Evolutionary conservation across 768 basidiomycete species (phyloP).

Genomic region (Suillus cothurnatus): DNA sequence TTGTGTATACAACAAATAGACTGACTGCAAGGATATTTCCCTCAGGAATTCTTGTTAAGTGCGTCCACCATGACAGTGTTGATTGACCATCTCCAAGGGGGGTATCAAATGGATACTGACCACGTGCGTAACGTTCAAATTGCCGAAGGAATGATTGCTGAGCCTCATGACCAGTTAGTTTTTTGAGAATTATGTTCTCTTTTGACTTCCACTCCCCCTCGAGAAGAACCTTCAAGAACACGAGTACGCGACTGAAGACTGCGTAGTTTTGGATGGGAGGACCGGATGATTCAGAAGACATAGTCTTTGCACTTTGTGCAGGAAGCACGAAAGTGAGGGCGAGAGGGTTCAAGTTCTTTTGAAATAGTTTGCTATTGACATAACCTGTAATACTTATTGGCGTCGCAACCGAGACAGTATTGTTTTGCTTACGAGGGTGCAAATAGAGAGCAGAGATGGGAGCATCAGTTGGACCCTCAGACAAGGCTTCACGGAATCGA

Average conservation of each 20-base stretch:
- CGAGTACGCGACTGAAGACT: not conserved
- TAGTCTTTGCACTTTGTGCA: not conserved
- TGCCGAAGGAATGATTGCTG: too few species aligned
- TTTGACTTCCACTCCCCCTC: too few species aligned
- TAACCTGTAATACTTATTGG: not conserved
- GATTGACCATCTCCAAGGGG: too few species aligned
- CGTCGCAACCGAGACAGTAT: not conserved
- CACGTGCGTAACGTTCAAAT: too few species aligned
- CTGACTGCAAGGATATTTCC: too few species aligned
- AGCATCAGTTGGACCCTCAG: not conserved
- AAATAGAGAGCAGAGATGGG: not conserved
- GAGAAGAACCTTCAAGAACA: not conserved
- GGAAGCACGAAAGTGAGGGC: not conserved
- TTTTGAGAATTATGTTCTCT: too few species aligned
- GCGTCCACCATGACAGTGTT: too few species aligned
- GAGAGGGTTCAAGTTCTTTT: not conserved
- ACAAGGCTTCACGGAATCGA: not conserved
- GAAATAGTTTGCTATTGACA: not conserved
- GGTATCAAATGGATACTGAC: too few species aligned
- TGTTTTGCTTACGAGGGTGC: not conserved
- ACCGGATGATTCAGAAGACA: not conserved
- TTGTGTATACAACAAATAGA: too few species aligned
- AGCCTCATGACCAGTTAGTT: too few species aligned
- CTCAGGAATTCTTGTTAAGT: too few species aligned
- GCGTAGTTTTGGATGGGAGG: not conserved